These are phyloP conservation scores for Aspergillus hiratsukae DNA, from an alignment of 2,329 filamentous ascomycete genomes.

Conservation along the genomic window DNA sequence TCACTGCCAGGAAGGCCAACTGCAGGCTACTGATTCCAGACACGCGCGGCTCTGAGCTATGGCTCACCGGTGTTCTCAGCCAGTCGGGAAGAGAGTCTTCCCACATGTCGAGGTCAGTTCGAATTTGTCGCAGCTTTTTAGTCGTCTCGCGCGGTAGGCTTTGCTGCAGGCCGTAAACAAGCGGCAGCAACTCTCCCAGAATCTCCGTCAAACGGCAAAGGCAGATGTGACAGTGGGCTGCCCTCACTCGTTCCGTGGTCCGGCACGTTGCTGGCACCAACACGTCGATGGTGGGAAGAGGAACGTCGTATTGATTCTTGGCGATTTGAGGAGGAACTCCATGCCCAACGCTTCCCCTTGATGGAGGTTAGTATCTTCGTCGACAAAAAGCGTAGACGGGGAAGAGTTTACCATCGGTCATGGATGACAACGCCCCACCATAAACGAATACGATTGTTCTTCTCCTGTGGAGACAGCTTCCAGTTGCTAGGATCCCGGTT, in stretches of 20 bases:
- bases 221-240: conserved; percentile 50
- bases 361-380: conserved; percentile 13
- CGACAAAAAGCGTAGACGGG: background rate
- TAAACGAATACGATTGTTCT: conserved; percentile 47
- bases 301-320: conserved; percentile 53
- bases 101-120: conserved; percentile 44
- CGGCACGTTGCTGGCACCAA: conserved; percentile 33
- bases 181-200: conserved; percentile 42
- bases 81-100: conserved; percentile 43
- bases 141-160: conserved; percentile 41
- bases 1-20: conserved; percentile 41
- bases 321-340: conserved; percentile 52
- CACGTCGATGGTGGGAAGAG: conserved; percentile 46
- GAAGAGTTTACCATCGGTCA: conserved; percentile 45
- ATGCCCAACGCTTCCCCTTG: conserved; percentile 52
- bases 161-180: conserved; percentile 44
- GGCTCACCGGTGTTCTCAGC: conserved; percentile 31
- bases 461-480: conserved; percentile 49
- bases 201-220: conserved; percentile 49
- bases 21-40: conserved; percentile 43
- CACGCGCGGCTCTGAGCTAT: conserved; percentile 30
- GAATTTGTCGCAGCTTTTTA: conserved; percentile 43
- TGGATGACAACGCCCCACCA: conserved; percentile 58
- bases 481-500: conserved; percentile 53
- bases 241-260: conserved; percentile 40